Evolutionary conservation across 495 filamentous ascomycete genomes (phyloP), one percentile per base, ranked within the genome.

Genomic region (Pyrenopolyporus hunteri): DNA sequence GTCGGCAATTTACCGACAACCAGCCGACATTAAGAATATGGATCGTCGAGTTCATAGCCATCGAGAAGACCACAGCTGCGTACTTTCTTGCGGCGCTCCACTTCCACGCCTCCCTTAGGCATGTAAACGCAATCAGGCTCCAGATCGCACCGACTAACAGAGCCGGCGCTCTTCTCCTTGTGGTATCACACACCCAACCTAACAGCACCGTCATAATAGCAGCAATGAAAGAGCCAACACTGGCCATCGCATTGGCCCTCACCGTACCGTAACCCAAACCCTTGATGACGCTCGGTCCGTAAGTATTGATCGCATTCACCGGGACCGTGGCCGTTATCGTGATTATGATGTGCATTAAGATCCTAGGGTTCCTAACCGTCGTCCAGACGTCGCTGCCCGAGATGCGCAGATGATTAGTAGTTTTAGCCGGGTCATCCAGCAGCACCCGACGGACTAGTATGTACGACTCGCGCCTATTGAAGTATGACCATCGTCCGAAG

Each of bases 61-160:
- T 78, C 55, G 73, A 83, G 77, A 54, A 82, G n/a, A 82, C 73
- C 0, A 80, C 76, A 1, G 78, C 79, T 42, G 80, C 79, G 3
- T 75, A 74, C 31, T 45, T 54, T 25, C 57, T 44, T 3, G 33
- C 63, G 2, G 51, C 26, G 6, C 57, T n/a, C 72, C 78, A 58
- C 75, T 74, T 31, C 67, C 54, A 42, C 73, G 74, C 73, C 74
- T 72, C 70, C 4, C 74, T 69, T 3, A 81, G 63, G 47, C 76
- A 78, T 1, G 65, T 56, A 32, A 78, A 81, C 6, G 77, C 70
- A 13, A 80, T 76, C 0, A 81, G 67, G 46, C 78, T 80, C 78
- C 78, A 81, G 1, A 74, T 72, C 7, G 76, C 76, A 6, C 69
- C 55, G 1, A 79, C 29, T 4, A 80, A 57, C 10, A 80, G 67